Evolutionary conservation across 805 yeast species (phyloP).

Genomic region (Tetrapisispora pingtungensis): DNA sequence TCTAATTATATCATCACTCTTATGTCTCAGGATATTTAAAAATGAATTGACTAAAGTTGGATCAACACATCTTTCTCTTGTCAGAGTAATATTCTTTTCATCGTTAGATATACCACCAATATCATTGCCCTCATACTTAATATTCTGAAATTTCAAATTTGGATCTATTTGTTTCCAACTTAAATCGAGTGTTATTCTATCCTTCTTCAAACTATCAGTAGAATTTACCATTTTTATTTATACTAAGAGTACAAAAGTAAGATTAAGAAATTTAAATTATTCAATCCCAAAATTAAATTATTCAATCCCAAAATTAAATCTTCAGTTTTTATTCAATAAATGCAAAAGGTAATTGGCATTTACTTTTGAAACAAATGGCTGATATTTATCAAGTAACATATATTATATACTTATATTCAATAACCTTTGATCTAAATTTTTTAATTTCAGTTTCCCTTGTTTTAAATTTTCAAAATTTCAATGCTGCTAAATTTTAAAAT

Average conservation of each 20-base stretch:
- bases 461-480: neutral
- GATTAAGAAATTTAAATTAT: no score
- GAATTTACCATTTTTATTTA: neutral
- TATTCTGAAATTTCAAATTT: neutral
- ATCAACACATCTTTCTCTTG: conserved; percentile 23
- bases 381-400: no score
- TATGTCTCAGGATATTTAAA: conserved; percentile 22
- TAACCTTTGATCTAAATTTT: no score
- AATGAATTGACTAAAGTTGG: conserved; percentile 25
- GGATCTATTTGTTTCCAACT: conserved; percentile 1
- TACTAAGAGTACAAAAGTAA: no score
- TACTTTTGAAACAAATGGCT: no score
- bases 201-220: conserved; percentile 5
- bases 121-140: neutral
- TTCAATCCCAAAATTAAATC: no score
- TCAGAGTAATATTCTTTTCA: conserved; percentile 13
- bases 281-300: no score
- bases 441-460: no score
- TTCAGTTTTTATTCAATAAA: no score
- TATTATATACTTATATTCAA: no score
- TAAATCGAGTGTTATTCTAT: neutral
- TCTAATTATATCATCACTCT: conserved; percentile 38
- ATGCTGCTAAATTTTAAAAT: neutral
- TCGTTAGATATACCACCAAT: neutral
- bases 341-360: no score